phyloP scores from a whole-genome alignment of 805 yeast species.

The Clavispora carvajalis region DNA sequence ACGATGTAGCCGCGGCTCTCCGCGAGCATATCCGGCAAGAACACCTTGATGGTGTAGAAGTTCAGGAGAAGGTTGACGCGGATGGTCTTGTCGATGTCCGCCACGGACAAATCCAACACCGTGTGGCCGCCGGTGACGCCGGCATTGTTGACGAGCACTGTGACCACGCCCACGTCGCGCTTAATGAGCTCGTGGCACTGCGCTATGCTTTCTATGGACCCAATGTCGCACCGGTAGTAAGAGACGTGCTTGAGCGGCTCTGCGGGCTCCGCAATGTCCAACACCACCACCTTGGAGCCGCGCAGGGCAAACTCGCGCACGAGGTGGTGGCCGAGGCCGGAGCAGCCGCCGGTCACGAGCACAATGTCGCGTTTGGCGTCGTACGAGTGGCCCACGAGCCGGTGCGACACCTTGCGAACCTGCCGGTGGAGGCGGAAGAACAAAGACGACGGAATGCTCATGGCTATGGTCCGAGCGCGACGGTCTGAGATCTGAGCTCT shows the following conservation, averaged over 20 bases:
- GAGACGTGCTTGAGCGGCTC: slow-evolving; percentile 37
- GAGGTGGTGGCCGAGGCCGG: slow-evolving; percentile 73
- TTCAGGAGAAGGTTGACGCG: slow-evolving; percentile 67
- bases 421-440: slow-evolving; percentile 14
- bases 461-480: too few relatives aligned
- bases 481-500: too few relatives aligned
- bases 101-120: slow-evolving; percentile 47
- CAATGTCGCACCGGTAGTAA: slow-evolving; percentile 69
- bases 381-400: slow-evolving; percentile 45
- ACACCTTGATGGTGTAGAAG: slow-evolving; percentile 62
- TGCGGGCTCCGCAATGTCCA: slow-evolving; percentile 52
- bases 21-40: slow-evolving; percentile 67
- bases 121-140: slow-evolving; percentile 62
- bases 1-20: slow-evolving; percentile 67
- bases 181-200: slow-evolving; percentile 36
- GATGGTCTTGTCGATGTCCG: slow-evolving; percentile 58
- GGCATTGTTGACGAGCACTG: slow-evolving; percentile 80
- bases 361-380: slow-evolving; percentile 57
- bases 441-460: background rate
- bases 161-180: slow-evolving; percentile 51
- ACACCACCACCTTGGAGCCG: slow-evolving; percentile 53
- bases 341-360: slow-evolving; percentile 77
- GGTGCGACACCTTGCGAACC: slow-evolving; percentile 1
- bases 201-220: slow-evolving; percentile 43
- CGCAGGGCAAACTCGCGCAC: slow-evolving; percentile 39